These are phyloP conservation scores for Helminthosporium solani DNA, from an alignment of 2,329 filamentous ascomycete genomes.

Conservation along the genomic window DNA sequence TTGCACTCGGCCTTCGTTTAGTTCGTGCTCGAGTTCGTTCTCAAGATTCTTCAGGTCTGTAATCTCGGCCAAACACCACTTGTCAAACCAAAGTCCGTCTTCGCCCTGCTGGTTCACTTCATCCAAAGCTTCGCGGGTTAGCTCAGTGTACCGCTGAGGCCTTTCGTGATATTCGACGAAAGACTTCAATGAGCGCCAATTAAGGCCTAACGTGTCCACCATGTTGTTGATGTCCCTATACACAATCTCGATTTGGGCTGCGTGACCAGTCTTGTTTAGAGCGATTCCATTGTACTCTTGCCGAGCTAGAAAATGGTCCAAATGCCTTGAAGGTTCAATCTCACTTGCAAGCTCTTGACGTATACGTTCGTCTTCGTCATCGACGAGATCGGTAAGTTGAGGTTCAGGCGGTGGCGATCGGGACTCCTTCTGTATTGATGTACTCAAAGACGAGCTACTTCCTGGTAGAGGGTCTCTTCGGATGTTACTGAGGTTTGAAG, in stretches of 20 bases:
- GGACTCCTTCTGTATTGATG: constrained; percentile 30
- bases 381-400: constrained; percentile 37
- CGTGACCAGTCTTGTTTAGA: constrained; percentile 43
- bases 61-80: constrained; percentile 77
- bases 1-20: constrained; percentile 68
- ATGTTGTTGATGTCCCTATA: constrained; percentile 88
- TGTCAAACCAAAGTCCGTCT: constrained; percentile 54
- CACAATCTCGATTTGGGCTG: constrained; percentile 52
- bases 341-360: constrained; percentile 63
- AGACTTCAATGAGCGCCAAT: constrained; percentile 65
- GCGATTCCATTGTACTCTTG: constrained; percentile 46
- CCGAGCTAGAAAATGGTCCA: constrained; percentile 67
- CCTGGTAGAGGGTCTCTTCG: constrained; percentile 35
- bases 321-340: constrained; percentile 59
- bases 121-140: constrained; percentile 65
- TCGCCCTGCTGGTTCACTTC: constrained; percentile 39
- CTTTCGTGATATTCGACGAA: constrained; percentile 64
- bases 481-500: constrained; percentile 53
- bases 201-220: constrained; percentile 89
- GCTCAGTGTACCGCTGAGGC: constrained; percentile 50
- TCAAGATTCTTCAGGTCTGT: constrained; percentile 64
- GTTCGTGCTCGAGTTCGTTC: constrained; percentile 61
- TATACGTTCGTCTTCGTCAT: constrained; percentile 68
- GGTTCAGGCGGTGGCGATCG: constrained; percentile 43
- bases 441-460: constrained; percentile 32